Conservation (phyloP, 352 stramenopile genomes). For the Globisporangium rhizosaccharum region DNA sequence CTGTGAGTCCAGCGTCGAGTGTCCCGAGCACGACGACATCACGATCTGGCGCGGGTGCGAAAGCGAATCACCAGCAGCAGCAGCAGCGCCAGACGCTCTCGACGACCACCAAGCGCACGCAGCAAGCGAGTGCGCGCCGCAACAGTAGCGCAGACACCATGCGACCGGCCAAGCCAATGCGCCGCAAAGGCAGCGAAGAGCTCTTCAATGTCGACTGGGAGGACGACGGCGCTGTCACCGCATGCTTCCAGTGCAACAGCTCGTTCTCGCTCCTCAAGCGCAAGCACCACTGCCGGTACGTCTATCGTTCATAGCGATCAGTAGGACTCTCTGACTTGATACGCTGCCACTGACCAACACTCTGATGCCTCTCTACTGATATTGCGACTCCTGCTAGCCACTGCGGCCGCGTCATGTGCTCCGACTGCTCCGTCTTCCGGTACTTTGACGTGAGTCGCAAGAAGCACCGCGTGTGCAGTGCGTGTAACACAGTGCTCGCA, state of each 20-base stretch:
- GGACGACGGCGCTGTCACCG: conserved; percentile 30
- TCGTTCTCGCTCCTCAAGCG: conserved; percentile 65
- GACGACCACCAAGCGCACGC: neutral
- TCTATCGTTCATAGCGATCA: neutral
- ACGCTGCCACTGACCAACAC: too few species aligned
- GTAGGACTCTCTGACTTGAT: too few species aligned
- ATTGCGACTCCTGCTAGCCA: conserved; percentile 14
- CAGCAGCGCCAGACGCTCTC: neutral
- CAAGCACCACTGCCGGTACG: conserved; percentile 73
- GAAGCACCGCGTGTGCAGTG: conserved; percentile 61
- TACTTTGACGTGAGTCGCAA: conserved; percentile 50
- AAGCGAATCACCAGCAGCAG: neutral
- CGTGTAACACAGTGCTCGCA: conserved; percentile 30
- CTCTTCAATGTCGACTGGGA: conserved; percentile 65
- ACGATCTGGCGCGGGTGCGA: conserved; percentile 1
- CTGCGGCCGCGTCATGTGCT: conserved; percentile 72
- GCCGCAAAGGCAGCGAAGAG: conserved; percentile 50
- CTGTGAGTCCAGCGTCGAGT: conserved; percentile 10
- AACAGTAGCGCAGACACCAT: conserved; percentile 4
- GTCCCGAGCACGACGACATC: conserved; percentile 12
- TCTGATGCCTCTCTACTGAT: neutral
- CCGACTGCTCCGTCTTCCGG: conserved; percentile 65
- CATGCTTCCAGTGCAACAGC: conserved; percentile 45
- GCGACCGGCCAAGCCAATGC: conserved; percentile 14
- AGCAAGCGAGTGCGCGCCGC: neutral